A percentile compares a stretch with the other conserved stretches of the same genome.
These are phyloP conservation scores for Amanita exitialis DNA, from an alignment of 768 basidiomycete species.

Conservation along the genomic window DNA sequence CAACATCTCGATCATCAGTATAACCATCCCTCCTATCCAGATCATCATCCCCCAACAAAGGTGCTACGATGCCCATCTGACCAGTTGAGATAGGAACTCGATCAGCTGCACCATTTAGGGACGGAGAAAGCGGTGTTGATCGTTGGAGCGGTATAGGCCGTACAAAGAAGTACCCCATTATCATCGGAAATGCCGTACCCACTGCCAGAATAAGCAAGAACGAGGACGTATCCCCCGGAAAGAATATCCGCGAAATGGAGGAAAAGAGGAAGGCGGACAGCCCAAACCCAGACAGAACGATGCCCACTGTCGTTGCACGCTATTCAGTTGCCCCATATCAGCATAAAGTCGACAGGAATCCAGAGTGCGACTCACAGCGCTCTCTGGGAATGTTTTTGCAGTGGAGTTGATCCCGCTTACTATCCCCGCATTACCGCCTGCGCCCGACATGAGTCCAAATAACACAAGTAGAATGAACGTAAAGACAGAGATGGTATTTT, in stretches of 20 bases:
- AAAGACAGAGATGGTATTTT: slow-evolving; percentile 26
- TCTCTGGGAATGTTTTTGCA: slow-evolving; percentile 74
- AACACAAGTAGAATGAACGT: slow-evolving; percentile 42
- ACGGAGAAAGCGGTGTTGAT: neutral
- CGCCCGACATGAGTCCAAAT: slow-evolving; percentile 66
- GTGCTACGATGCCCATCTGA: neutral
- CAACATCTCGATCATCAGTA: neutral
- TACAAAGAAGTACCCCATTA: slow-evolving; percentile 67
- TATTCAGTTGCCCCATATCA: slow-evolving; percentile 18
- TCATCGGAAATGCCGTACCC: slow-evolving; percentile 73
- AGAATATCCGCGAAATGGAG: slow-evolving; percentile 57
- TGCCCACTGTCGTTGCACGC: slow-evolving; percentile 67
- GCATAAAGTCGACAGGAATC: neutral
- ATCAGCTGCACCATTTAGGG: neutral
- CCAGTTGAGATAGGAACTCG: neutral
- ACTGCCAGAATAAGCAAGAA: slow-evolving; percentile 69
- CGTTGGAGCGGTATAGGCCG: slow-evolving; percentile 53
- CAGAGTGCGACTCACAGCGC: slow-evolving; percentile 34
- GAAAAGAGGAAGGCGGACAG: slow-evolving; percentile 90
- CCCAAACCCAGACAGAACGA: slow-evolving; percentile 83
- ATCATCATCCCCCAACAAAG: slow-evolving; percentile 5
- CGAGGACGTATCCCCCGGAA: slow-evolving; percentile 68
- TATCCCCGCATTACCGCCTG: slow-evolving; percentile 67
- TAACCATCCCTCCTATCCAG: neutral
- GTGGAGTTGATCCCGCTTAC: slow-evolving; percentile 68